These are phyloP conservation scores for Volvox carteri DNA, from an alignment of 163 green algal species.

Conservation along the genomic window DNA sequence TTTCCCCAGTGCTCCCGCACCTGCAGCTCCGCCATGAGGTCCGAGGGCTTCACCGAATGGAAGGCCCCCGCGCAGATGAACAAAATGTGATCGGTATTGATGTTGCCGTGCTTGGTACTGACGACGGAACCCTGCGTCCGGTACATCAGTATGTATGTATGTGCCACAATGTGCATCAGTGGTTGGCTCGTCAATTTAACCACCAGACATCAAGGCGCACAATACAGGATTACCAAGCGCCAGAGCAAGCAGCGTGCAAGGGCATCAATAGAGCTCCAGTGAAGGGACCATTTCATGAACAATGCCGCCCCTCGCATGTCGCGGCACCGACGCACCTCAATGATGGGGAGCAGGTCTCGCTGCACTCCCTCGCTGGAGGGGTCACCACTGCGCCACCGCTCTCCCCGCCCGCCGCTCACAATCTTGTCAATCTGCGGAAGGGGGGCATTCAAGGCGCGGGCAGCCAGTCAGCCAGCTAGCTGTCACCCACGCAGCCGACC, in stretches of 20 bases:
- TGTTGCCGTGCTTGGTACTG: conserved; percentile 86
- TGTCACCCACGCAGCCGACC: too few species aligned
- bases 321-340: conserved; percentile 89
- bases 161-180: too few species aligned
- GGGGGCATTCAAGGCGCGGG: too few species aligned
- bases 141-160: too few species aligned
- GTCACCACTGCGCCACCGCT: conserved; percentile 75
- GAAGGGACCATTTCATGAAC: too few species aligned
- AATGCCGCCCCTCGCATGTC: too few species aligned
- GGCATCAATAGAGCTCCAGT: too few species aligned
- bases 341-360: conserved; percentile 97
- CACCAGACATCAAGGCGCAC: too few species aligned
- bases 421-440: conserved; percentile 60
- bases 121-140: conserved; percentile 61
- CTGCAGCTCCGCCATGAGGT: conserved; percentile 97
- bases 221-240: too few species aligned
- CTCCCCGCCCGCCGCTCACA: conserved; percentile 49
- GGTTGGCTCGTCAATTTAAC: too few species aligned
- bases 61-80: conserved; percentile 92
- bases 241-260: too few species aligned
- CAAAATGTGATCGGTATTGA: conserved; percentile 97
- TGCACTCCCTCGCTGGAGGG: conserved; percentile 86
- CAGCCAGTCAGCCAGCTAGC: conserved; percentile 66
- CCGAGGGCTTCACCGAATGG: conserved; percentile 88
- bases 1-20: conserved; percentile 21